Evolutionary conservation across 2,329 filamentous ascomycete genomes (phyloP).

Genomic region (Fusarium floridanum): DNA sequence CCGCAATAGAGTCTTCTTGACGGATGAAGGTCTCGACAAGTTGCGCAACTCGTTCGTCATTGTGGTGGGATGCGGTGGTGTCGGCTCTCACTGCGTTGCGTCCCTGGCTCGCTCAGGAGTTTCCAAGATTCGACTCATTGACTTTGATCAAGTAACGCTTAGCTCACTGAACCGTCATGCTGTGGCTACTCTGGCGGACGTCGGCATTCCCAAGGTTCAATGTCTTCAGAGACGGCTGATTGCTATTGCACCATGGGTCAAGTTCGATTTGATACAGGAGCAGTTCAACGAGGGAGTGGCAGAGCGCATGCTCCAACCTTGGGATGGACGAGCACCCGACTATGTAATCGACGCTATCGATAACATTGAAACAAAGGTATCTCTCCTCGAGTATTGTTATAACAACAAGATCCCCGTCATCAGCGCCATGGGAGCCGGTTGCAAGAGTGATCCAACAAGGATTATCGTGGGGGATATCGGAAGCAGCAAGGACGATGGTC

Average conservation of each 20-base stretch:
- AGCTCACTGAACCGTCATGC: slow-evolving; percentile 97
- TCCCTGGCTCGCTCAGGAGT: slow-evolving; percentile 91
- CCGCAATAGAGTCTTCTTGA: slow-evolving; percentile 91
- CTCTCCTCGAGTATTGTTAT: slow-evolving; percentile 88
- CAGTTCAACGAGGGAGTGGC: slow-evolving; percentile 81
- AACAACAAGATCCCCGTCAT: slow-evolving; percentile 84
- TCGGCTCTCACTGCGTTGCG: slow-evolving; percentile 91
- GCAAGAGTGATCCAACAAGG: slow-evolving; percentile 87
- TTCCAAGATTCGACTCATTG: slow-evolving; percentile 86
- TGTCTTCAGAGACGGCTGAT: slow-evolving; percentile 84
- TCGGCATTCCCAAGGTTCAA: slow-evolving; percentile 91
- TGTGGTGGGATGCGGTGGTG: slow-evolving; percentile 92
- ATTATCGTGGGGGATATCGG: slow-evolving; percentile 94
- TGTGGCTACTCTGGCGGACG: slow-evolving; percentile 92
- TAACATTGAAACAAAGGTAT: slow-evolving; percentile 97
- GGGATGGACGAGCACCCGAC: slow-evolving; percentile 77
- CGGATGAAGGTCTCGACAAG: slow-evolving; percentile 81
- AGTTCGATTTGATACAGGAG: slow-evolving; percentile 87
- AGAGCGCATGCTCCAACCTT: slow-evolving; percentile 74
- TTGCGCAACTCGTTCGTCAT: slow-evolving; percentile 87
- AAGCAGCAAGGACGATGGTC: slow-evolving; percentile 85
- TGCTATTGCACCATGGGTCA: slow-evolving; percentile 91
- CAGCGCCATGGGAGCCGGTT: slow-evolving; percentile 95
- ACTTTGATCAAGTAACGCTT: slow-evolving; percentile 97
- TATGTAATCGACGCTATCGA: slow-evolving; percentile 98